Base-by-base conservation (phyloP, 805 yeast genomes). In the Brettanomyces nanus region DNA sequence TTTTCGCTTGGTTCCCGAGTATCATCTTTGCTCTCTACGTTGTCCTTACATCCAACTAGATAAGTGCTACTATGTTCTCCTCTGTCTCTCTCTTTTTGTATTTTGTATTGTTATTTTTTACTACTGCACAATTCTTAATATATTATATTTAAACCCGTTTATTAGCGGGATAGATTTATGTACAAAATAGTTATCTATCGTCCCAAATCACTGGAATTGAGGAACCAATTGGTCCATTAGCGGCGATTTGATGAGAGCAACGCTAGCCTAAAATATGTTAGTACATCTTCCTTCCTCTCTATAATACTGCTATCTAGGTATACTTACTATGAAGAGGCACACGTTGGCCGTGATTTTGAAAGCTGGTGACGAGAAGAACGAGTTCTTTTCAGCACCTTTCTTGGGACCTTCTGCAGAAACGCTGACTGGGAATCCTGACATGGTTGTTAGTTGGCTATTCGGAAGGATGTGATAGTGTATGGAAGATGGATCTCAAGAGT, bases 171-270 rank as follows among this genome's bases (percentile, higher is more conserved):
- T 15, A 14, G 17, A 10, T n/a, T 4, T 21, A 25, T 9, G 7
- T 6, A n/a, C n/a, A n/a, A n/a, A n/a, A n/a, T n/a, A n/a, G n/a
- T n/a, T n/a, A n/a, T n/a, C n/a, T n/a, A n/a, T n/a, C n/a, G n/a
- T n/a, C n/a, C n/a, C n/a, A n/a, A n/a, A n/a, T 32, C 48, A 54
- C 44, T 51, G 58, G 32, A 61, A 49, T 48, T 82, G 90, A 37
- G 92, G 92, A 51, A 81, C 87, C 64, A 83, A 63, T 75, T 80
- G 73, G 41, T 82, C 90, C 85, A 80, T 80, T 52, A 80, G 62
- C 48, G 89, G 81, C 34, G 87, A 79, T 65, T 80, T 85, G 49
- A 84, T 74, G 59, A 83, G 74, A 19, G 77, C 75, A 48, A 81
- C 83, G 57, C 92, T 92, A 34, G 82, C 75, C 66, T 62, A 11